These are phyloP conservation scores for Xylariaceae sp. DNA, from an alignment of 2,329 filamentous ascomycete genomes.

Conservation along the genomic window DNA sequence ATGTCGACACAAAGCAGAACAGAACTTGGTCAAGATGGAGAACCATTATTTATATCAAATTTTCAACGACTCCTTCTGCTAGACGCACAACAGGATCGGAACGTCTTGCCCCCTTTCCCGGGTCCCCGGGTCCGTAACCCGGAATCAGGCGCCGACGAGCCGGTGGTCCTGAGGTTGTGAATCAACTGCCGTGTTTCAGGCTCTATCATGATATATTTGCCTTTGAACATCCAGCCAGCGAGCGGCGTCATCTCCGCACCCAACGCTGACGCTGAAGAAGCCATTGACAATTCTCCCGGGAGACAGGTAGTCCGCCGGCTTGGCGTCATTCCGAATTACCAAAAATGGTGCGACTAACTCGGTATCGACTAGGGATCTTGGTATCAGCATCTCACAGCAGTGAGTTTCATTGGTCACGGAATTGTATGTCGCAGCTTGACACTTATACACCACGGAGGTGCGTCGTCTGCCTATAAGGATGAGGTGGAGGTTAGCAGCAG, in stretches of 20 bases:
- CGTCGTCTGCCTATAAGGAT: background rate
- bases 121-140: slow-evolving; percentile 5
- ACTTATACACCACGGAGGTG: background rate
- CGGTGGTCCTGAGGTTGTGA: background rate
- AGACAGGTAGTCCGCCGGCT: background rate
- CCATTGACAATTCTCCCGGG: slow-evolving; percentile 1
- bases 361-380: background rate
- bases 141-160: slow-evolving; percentile 1
- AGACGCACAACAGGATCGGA: background rate
- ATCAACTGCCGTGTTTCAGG: slow-evolving; percentile 3
- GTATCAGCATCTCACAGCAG: background rate
- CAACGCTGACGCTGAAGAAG: background rate
- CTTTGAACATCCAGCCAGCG: background rate
- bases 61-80: background rate
- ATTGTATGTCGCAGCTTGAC: background rate
- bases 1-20: slow-evolving; percentile 6
- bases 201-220: slow-evolving; percentile 9
- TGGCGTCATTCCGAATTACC: slow-evolving; percentile 16
- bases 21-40: background rate
- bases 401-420: background rate
- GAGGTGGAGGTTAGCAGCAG: background rate
- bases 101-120: slow-evolving; percentile 6
- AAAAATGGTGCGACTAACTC: slow-evolving; percentile 15
- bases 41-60: slow-evolving; percentile 7
- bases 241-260: background rate